Evolutionary conservation across 768 basidiomycete species (phyloP).

Genomic region (Mrakia frigida): DNA sequence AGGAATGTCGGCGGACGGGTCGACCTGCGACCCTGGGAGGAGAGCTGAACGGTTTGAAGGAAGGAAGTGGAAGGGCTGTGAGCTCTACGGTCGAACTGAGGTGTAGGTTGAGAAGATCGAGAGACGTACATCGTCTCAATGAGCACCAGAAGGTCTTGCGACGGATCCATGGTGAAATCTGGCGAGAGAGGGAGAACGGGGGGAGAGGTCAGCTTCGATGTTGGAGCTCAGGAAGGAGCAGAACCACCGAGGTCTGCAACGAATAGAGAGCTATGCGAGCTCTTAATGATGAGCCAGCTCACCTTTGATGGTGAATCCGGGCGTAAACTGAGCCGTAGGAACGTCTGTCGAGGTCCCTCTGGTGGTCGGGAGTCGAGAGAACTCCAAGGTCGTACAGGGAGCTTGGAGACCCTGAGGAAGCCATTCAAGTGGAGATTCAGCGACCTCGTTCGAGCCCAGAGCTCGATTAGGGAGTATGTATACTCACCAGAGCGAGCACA

Average conservation of each 20-base stretch:
- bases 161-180: slow-evolving; percentile 31
- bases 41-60: neutral
- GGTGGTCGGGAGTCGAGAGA: slow-evolving; percentile 27
- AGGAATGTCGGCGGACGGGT: slow-evolving; percentile 16
- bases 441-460: too few relatives aligned
- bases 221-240: neutral
- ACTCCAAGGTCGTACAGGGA: slow-evolving; percentile 26
- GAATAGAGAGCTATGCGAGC: too few relatives aligned
- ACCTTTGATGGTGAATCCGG: slow-evolving; percentile 26
- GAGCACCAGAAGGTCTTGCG: slow-evolving; percentile 29
- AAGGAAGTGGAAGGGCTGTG: neutral
- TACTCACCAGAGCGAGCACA: slow-evolving; percentile 28
- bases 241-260: too few relatives aligned
- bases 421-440: neutral
- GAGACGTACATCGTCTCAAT: slow-evolving; percentile 16
- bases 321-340: slow-evolving; percentile 12
- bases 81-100: neutral
- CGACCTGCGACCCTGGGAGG: too few relatives aligned
- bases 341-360: slow-evolving; percentile 27
- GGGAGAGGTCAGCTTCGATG: neutral
- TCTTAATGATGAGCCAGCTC: too few relatives aligned
- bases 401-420: slow-evolving; percentile 17
- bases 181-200: neutral
- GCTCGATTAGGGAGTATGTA: too few relatives aligned
- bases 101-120: neutral